Evolutionary conservation across 441 rosid species (phyloP), one percentile per base, ranked within the genome.

Genomic region (Pelargonium citronellum): DNA sequence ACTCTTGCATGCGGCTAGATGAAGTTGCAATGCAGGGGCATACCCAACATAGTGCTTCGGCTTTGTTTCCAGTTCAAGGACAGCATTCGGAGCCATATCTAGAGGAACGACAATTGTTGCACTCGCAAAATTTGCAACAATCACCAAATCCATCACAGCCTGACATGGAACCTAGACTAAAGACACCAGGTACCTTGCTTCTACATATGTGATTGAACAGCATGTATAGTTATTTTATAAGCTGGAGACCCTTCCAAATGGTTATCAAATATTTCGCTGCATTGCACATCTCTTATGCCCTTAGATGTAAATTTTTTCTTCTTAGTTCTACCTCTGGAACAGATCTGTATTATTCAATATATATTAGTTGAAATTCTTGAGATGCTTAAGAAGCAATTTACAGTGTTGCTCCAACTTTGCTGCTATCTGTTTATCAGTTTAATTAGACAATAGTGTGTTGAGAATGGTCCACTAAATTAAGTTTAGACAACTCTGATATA

Each of bases 121-220:
- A 71, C 64, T 60, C n/a, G 7, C 67, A 64, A 30, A 69, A 69
- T 46, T 63, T 67, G 58, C 74, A 71, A 44, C 74, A 75, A 57
- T 71, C 67, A 49, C 67, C 70, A 43, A 67, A 41, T 64, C 64
- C 67, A 37, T 63, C 68, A 43, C 78, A 71, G 60, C 65, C 65
- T 44, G 71, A 64, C 53, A 53, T 69, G 73, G 73, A 71, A 20
- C 71, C 71, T 22, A 61, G 74, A 63, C 74, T 71, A 49, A 67
- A 62, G 67, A 49, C 69, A 66, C 51, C 78, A 10, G 71, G 74
- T 22, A 46, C 78, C 51, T 27, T 71, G 74, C 58, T 71, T 71
- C 77, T 70, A 60, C 62, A 30, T 74, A 67, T 53, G 67, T 1
- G 55, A 49, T 5, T 49, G 55, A 49, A 49, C 15, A 49, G 55